phyloP scores from a whole-genome alignment of 208 protist genomes.

The Leptomonas pyrrhocoris region DNA sequence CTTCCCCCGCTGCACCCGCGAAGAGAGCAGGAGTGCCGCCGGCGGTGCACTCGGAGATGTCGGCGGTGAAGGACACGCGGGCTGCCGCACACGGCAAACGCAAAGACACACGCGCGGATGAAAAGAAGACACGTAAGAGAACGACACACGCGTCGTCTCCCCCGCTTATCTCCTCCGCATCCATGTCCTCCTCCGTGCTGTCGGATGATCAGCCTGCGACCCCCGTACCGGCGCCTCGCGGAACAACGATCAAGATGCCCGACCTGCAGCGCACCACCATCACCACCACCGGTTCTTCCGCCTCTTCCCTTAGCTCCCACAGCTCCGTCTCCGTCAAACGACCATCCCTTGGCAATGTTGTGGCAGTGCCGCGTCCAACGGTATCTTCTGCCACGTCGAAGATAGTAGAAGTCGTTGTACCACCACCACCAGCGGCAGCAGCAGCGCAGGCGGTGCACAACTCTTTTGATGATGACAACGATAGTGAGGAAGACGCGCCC shows the following conservation, averaged over 20 bases:
- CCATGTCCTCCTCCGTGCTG: background rate
- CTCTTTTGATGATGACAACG: slow-evolving; percentile 37
- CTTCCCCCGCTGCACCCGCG: background rate
- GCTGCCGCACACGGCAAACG: background rate
- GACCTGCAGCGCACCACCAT: slow-evolving; percentile 1
- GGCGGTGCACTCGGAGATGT: background rate
- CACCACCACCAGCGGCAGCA: background rate
- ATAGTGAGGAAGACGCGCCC: background rate
- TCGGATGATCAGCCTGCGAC: background rate
- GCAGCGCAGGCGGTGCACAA: slow-evolving; percentile 12
- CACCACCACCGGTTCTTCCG: background rate
- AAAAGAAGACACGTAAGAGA: background rate
- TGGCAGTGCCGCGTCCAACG: background rate
- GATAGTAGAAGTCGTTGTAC: no score
- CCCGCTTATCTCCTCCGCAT: background rate
- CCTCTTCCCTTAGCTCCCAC: slow-evolving; percentile 10
- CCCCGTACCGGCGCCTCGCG: background rate
- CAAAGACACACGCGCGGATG: background rate
- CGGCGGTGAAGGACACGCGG: background rate
- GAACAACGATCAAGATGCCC: background rate
- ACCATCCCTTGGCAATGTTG: background rate
- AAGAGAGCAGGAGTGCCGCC: background rate
- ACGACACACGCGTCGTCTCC: background rate
- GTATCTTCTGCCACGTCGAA: background rate
- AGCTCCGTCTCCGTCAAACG: background rate